Percentiles rank a stretch among this genome's conserved stretches.
Conservation (phyloP, 2,329 filamentous ascomycete species). For the Diaporthe sp. region DNA sequence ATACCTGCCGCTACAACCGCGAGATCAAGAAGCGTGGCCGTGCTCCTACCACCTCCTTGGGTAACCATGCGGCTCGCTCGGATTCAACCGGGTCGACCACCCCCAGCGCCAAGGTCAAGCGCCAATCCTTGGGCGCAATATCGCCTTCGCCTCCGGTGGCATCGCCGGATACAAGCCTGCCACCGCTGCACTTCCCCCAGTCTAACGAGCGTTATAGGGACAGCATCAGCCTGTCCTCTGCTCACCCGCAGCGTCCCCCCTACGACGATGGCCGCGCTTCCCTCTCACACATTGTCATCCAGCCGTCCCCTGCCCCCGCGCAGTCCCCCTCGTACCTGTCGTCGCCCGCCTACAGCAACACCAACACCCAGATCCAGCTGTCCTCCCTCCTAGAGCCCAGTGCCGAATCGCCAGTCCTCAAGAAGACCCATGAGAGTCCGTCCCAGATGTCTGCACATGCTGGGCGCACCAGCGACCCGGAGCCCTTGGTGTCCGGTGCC, state of each 20-base stretch:
- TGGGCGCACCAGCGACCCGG: constrained; percentile 37
- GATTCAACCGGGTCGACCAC: constrained; percentile 33
- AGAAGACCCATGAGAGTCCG: constrained; percentile 35
- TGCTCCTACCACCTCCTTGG: constrained; percentile 44
- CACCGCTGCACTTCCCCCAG: constrained; percentile 29
- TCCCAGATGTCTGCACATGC: constrained; percentile 24
- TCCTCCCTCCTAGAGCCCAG: constrained; percentile 43
- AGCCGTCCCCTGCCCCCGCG: constrained; percentile 11
- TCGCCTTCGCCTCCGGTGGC: constrained; percentile 38
- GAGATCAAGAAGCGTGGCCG: constrained; percentile 55
- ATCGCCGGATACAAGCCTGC: constrained; percentile 36
- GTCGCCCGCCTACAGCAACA: constrained; percentile 35
- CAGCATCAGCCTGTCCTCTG: constrained; percentile 24
- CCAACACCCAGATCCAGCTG: constrained; percentile 41
- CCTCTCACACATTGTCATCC: constrained; percentile 27
- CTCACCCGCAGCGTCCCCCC: constrained; percentile 1
- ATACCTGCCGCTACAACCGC: constrained; percentile 54
- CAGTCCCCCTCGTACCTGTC: constrained; percentile 32
- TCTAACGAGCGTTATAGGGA: constrained; percentile 23
- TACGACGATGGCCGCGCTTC: constrained; percentile 28
- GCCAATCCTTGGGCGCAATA: constrained; percentile 18
- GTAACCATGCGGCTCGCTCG: constrained; percentile 30
- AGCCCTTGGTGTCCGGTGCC: constrained; percentile 48
- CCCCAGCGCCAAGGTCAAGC: constrained; percentile 10
- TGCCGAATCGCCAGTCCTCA: constrained; percentile 25